Evolutionary conservation across 2,329 filamentous ascomycete species (phyloP).

Genomic region (Ceratocystis variospora): DNA sequence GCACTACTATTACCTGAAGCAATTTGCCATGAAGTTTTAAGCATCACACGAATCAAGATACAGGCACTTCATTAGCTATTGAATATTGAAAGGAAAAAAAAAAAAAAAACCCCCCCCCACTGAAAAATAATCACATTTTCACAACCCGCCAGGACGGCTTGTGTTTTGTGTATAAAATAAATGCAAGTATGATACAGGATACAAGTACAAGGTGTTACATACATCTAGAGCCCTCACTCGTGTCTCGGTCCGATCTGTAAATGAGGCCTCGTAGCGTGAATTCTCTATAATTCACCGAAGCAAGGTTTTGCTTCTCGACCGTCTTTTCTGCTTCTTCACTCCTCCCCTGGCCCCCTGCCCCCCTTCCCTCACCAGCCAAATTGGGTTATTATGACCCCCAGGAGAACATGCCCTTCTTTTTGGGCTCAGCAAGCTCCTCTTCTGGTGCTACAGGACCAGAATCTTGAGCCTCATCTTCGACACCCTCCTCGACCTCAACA

Average conservation of each 20-base stretch:
- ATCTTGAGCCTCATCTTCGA: constrained; percentile 21
- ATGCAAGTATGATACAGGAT: constrained; percentile 18
- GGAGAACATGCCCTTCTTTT: constrained; percentile 14
- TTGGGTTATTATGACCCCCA: constrained; percentile 9
- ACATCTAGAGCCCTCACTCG: constrained; percentile 6
- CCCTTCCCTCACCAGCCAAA: not conserved
- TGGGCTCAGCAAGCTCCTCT: constrained; percentile 7
- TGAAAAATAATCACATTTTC: not conserved
- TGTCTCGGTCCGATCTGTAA: not conserved
- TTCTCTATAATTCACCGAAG: constrained; percentile 6
- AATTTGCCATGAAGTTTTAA: constrained; percentile 53
- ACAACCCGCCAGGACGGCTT: not conserved
- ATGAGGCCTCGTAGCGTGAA: constrained; percentile 3
- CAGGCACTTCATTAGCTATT: not conserved
- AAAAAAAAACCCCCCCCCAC: too few relatives aligned
- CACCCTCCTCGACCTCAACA: constrained; percentile 16
- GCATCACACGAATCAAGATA: constrained; percentile 4
- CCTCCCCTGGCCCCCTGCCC: not conserved
- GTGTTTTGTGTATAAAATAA: constrained; percentile 5
- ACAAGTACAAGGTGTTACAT: constrained; percentile 19
- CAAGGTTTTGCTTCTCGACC: not conserved
- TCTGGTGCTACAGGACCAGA: constrained; percentile 10
- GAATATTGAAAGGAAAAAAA: not conserved
- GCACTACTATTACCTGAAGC: constrained; percentile 71
- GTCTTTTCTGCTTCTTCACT: not conserved